Conservation (phyloP, 768 basidiomycete species). For the Daedaleopsis nitida region DNA sequence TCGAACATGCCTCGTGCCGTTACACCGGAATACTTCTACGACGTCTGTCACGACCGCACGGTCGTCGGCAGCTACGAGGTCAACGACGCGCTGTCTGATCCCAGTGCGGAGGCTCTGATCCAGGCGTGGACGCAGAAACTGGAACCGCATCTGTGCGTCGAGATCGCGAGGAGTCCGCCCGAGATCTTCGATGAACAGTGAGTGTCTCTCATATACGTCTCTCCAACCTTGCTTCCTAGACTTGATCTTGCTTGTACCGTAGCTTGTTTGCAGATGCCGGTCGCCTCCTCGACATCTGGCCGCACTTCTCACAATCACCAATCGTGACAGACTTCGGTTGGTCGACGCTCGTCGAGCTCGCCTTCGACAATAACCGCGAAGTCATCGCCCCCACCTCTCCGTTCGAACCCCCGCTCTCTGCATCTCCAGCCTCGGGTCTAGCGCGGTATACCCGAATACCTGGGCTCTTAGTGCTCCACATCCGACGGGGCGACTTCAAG, state of each 20-base stretch:
- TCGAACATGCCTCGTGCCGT: slow-evolving; percentile 39
- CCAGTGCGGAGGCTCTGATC: slow-evolving; percentile 34
- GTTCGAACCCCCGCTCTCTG: slow-evolving; percentile 8
- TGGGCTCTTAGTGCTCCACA: slow-evolving; percentile 48
- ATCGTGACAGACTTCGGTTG: slow-evolving; percentile 51
- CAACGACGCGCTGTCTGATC: slow-evolving; percentile 31
- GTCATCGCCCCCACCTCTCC: slow-evolving; percentile 35
- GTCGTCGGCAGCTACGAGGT: slow-evolving; percentile 28
- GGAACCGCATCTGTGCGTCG: slow-evolving; percentile 49
- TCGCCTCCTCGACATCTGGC: slow-evolving; percentile 48
- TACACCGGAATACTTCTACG: slow-evolving; percentile 38
- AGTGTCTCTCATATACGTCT: slow-evolving; percentile 21
- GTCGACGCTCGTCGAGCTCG: slow-evolving; percentile 60
- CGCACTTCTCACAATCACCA: slow-evolving; percentile 49
- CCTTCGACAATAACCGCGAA: slow-evolving; percentile 48
- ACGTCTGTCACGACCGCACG: slow-evolving; percentile 42
- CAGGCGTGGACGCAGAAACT: slow-evolving; percentile 41
- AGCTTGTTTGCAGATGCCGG: slow-evolving; percentile 51
- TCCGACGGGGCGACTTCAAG: slow-evolving; percentile 52
- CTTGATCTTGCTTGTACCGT: background rate
- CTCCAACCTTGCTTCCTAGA: background rate
- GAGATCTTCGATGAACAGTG: slow-evolving; percentile 60
- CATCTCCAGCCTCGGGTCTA: background rate
- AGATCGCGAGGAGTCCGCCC: slow-evolving; percentile 37
- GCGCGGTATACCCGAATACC: slow-evolving; percentile 24